Conservation (phyloP, 228 moss, liverwort and hornwort species). For the Sphagnum fallax region DNA sequence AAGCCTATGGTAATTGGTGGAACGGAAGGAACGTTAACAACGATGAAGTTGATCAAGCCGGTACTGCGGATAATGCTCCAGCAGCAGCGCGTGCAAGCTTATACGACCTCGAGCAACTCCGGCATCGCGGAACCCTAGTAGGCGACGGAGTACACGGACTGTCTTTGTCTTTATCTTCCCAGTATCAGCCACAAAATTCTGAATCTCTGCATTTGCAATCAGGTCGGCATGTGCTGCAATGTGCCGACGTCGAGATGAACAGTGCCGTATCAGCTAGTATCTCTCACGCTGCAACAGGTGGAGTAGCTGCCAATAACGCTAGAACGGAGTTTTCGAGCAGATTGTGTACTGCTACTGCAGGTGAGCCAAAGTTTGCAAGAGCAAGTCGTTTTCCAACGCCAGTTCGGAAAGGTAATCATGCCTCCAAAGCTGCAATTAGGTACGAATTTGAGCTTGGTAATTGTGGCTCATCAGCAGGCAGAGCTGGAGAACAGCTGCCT, state of each 20-base stretch:
- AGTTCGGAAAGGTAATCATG: conserved; percentile 19
- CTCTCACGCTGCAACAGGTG: conserved; percentile 54
- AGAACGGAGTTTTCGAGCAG: too few relatives aligned
- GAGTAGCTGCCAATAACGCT: too few relatives aligned
- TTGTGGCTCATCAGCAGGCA: too few relatives aligned
- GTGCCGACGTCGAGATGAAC: conserved; percentile 27
- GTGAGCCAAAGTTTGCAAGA: conserved; percentile 30
- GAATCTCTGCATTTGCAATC: conserved; percentile 18
- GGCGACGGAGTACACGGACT: too few relatives aligned
- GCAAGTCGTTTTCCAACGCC: conserved; percentile 42
- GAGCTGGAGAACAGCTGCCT: conserved; percentile 4
- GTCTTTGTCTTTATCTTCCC: conserved; percentile 60
- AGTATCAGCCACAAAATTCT: conserved; percentile 40
- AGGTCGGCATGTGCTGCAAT: too few relatives aligned
- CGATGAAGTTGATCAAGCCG: conserved; percentile 32
- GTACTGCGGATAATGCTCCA: conserved; percentile 24
- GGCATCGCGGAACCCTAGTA: too few relatives aligned
- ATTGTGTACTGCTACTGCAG: conserved; percentile 15
- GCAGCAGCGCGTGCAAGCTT: conserved; percentile 29
- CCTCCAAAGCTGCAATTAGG: conserved; percentile 14
- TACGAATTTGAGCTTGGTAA: neutral
- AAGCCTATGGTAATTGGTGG: conserved; percentile 40
- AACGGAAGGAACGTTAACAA: conserved; percentile 43
- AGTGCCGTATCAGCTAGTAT: conserved; percentile 12
- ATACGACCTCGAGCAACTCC: conserved; percentile 17